Evolutionary conservation across 129 eudicot species (phyloP), one percentile per base, ranked within the genome.

Genomic region (Arctium lappa): DNA sequence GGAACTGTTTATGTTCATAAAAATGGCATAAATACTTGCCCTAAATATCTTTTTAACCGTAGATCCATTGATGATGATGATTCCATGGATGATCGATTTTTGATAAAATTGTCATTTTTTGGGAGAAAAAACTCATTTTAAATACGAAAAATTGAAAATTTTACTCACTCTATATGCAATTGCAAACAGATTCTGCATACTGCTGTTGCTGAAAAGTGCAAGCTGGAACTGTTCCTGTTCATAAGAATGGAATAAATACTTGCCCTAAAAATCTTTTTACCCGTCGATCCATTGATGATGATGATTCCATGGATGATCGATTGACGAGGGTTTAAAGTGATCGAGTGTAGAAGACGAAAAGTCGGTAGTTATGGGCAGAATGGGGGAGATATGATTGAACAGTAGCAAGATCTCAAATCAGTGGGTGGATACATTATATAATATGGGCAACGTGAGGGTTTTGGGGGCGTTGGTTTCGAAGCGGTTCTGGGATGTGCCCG

Each of bases 211-310:
- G 89, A 94, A 88, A 78, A 92, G 91, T 70, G 97, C 98, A 38
- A 92, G 97, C 82, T 76, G 89, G 75, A 94, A 94, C 81, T 94
- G 95, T 86, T 94, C 97, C 98, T 92, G 91, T 72, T 65, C 72
- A 78, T 74, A 70, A 60, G 27, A 80, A 68, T 56, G 84, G 74
- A 66, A n/a, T 70, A 78, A 73, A 38, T 1, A 18, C 18, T 22
- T 8, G 44, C 29, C 4, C 16, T 29, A 69, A 42, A 44, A 18
- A 18, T 31, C 60, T 60, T 38, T 81, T 62, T 7, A 72, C 10
- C 30, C 3, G 12, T 8, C 86, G 92, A 1, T 91, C 92, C 90
- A 80, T 89, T 13, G 83, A 46, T 29, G 84, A 66, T 1, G 36
- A 46, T 8, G 81, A 34, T 22, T 22, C 0, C 8, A 62, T 1